Percentiles rank a stretch among this genome's conserved stretches.
phyloP scores from a whole-genome alignment of 2,329 filamentous ascomycete genomes.

The Seiridium cupressi region DNA sequence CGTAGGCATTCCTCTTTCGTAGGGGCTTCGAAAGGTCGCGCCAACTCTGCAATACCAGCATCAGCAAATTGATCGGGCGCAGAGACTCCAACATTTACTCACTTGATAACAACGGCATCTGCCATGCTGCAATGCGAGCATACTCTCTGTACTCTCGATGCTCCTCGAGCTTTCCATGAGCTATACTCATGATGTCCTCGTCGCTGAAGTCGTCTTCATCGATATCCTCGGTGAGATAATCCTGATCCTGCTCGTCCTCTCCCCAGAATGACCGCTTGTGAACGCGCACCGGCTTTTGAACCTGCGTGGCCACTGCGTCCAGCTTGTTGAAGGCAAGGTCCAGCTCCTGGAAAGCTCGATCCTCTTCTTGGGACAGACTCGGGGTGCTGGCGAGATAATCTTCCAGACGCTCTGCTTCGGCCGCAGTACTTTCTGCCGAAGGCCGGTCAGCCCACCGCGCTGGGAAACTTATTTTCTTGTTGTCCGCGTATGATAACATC shows the following conservation, averaged over 20 bases:
- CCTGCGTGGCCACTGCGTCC: slow-evolving; percentile 27
- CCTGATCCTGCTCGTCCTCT: slow-evolving; percentile 24
- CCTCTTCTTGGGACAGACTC: slow-evolving; percentile 1
- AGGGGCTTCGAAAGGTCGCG: slow-evolving; percentile 77
- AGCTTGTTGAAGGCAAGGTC: slow-evolving; percentile 27
- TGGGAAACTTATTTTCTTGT: background rate
- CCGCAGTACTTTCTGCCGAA: background rate
- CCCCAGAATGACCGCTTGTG: slow-evolving; percentile 20
- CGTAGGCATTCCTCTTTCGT: slow-evolving; percentile 69
- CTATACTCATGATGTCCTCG: slow-evolving; percentile 80
- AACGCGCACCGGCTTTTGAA: slow-evolving; percentile 19
- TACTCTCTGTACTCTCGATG: slow-evolving; percentile 88
- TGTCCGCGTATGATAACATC: slow-evolving; percentile 1
- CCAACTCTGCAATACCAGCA: slow-evolving; percentile 59
- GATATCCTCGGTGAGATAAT: slow-evolving; percentile 22
- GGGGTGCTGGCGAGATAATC: background rate
- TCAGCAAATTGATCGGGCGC: slow-evolving; percentile 6
- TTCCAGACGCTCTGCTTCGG: background rate
- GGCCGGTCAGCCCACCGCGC: background rate
- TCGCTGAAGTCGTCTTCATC: slow-evolving; percentile 63
- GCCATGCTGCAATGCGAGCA: slow-evolving; percentile 84
- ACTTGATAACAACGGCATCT: slow-evolving; percentile 90
- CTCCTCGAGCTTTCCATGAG: slow-evolving; percentile 83
- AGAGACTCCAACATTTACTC: slow-evolving; percentile 37
- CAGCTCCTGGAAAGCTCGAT: slow-evolving; percentile 26